These are phyloP conservation scores for Naganishia onofrii DNA, from an alignment of 768 basidiomycete species.

Conservation along the genomic window DNA sequence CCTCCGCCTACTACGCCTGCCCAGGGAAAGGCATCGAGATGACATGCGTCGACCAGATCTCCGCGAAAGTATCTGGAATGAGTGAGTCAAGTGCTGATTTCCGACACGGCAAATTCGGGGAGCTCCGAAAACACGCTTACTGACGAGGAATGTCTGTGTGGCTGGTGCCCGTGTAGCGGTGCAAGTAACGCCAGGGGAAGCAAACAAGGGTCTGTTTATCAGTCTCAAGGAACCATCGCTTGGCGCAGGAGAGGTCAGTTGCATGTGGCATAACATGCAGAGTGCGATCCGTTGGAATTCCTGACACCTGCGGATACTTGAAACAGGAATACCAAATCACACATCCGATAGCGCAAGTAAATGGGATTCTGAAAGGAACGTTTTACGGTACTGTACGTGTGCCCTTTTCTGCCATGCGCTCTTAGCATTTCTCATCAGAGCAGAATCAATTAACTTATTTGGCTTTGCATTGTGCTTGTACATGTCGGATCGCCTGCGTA, in stretches of 20 bases:
- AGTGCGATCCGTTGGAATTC: not conserved
- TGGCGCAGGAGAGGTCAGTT: slow-evolving; percentile 64
- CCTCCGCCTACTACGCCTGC: slow-evolving; percentile 74
- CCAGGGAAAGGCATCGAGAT: slow-evolving; percentile 70
- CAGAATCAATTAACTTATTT: not conserved
- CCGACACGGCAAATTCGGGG: too few relatives aligned
- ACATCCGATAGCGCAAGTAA: slow-evolving; percentile 83
- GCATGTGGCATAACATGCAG: too few relatives aligned
- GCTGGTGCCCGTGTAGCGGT: slow-evolving; percentile 36
- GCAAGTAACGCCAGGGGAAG: slow-evolving; percentile 63
- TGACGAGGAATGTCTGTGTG: not conserved
- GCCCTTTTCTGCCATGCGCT: too few relatives aligned
- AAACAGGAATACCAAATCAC: slow-evolving; percentile 70
- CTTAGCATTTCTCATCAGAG: too few relatives aligned
- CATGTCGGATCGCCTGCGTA: not conserved
- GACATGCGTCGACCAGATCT: slow-evolving; percentile 81
- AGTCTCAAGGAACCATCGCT: slow-evolving; percentile 68
- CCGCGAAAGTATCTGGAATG: slow-evolving; percentile 85
- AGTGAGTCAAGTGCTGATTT: slow-evolving; percentile 52
- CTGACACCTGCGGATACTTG: not conserved
- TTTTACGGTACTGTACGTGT: slow-evolving; percentile 79
- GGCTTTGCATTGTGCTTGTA: not conserved
- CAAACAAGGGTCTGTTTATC: slow-evolving; percentile 86
- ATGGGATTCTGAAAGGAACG: slow-evolving; percentile 83
- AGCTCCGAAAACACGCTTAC: too few relatives aligned